Conservation (phyloP, 495 filamentous ascomycete species). For the Daldinia childiae region DNA sequence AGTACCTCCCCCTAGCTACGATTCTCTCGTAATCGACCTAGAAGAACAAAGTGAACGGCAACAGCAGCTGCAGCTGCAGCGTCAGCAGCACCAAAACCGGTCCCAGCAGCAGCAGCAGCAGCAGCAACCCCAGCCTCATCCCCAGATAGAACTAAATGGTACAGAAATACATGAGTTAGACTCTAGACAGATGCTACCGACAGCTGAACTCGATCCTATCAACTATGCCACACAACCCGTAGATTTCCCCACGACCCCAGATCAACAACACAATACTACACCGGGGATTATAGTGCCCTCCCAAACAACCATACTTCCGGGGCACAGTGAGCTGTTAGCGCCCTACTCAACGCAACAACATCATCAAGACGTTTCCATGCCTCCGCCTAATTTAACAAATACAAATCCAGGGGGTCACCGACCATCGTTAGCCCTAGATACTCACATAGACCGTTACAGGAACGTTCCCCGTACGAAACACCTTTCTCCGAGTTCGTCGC, state of each 20-base stretch:
- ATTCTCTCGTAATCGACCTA: constrained; percentile 46
- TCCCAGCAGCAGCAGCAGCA: constrained; percentile 7
- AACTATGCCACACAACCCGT: constrained; percentile 33
- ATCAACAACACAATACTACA: constrained; percentile 7
- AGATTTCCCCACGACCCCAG: constrained; percentile 15
- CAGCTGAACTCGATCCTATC: constrained; percentile 41
- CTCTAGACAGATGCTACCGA: constrained; percentile 46
- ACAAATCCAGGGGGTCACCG: constrained; percentile 26
- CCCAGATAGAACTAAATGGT: constrained; percentile 50
- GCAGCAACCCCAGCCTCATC: constrained; percentile 12
- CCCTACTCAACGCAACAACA: background rate
- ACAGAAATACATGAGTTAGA: constrained; percentile 58
- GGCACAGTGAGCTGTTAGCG: constrained; percentile 1
- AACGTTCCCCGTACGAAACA: constrained; percentile 33
- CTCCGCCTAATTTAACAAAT: constrained; percentile 10
- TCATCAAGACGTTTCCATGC: constrained; percentile 21
- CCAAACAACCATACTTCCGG: constrained; percentile 11
- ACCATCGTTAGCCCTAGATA: constrained; percentile 45
- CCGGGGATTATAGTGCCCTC: constrained; percentile 6
- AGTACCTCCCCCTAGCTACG: constrained; percentile 55
- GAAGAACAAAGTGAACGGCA: constrained; percentile 21
- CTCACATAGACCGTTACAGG: constrained; percentile 42
- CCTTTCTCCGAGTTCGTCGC: constrained; percentile 43
- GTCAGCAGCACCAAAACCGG: constrained; percentile 5
- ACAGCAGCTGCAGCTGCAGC: constrained; percentile 10